Conservation (phyloP, 2,329 filamentous ascomycete genomes). For the Colletotrichum sp. region DNA sequence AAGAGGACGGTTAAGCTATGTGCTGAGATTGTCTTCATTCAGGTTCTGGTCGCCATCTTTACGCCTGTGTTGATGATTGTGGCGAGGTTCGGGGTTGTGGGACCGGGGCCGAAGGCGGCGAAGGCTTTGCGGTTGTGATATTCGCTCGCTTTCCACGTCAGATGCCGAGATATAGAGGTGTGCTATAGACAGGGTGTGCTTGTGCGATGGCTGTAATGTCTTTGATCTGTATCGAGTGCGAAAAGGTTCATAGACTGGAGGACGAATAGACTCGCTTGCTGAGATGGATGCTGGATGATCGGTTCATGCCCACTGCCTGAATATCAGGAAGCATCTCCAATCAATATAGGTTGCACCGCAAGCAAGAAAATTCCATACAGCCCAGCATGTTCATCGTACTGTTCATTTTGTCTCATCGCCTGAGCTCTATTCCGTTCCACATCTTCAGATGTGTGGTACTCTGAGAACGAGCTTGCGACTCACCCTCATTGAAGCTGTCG, state of each 20-base stretch:
- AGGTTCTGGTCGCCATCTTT: conserved; percentile 2
- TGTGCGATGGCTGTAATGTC: not conserved
- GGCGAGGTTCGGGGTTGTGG: conserved; percentile 10
- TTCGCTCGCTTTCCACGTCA: not conserved
- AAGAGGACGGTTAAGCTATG: not conserved
- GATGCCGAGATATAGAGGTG: rapidly evolving
- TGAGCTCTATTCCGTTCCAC: not conserved
- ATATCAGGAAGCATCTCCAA: not conserved
- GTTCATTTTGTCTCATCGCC: not conserved
- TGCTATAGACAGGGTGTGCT: not conserved
- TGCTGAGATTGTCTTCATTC: not conserved
- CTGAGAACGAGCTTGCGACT: no score
- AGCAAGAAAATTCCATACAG: not conserved
- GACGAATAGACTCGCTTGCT: not conserved
- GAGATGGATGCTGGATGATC: not conserved
- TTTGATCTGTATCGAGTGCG: not conserved
- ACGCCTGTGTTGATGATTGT: conserved; percentile 14
- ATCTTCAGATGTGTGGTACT: not conserved
- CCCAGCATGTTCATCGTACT: not conserved
- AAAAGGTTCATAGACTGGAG: not conserved
- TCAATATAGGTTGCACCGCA: not conserved
- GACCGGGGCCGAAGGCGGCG: not conserved
- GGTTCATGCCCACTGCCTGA: no score
- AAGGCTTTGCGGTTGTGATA: conserved; percentile 11
- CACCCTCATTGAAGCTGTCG: no score